phyloP scores from a whole-genome alignment of 148 eudicot genomes.

The Diospyros kaki region DNA sequence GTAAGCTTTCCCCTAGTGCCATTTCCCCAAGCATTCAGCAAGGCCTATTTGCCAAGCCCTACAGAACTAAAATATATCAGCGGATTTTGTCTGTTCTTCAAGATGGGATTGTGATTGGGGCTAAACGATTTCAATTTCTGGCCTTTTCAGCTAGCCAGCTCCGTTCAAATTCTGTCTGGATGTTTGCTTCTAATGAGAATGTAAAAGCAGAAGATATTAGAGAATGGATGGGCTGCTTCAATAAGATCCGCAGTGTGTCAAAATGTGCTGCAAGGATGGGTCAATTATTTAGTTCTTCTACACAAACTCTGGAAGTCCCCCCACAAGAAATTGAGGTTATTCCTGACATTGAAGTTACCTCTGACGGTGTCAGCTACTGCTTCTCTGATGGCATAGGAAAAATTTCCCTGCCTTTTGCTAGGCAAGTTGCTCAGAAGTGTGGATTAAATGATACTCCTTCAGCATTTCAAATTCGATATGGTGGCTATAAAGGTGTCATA shows the following conservation, averaged over 20 bases:
- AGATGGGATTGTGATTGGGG: slow-evolving; percentile 79
- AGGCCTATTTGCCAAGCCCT: slow-evolving; percentile 74
- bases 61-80: slow-evolving; percentile 58
- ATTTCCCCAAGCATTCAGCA: slow-evolving; percentile 53
- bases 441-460: slow-evolving; percentile 71
- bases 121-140: slow-evolving; percentile 71
- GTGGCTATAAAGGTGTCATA: slow-evolving; percentile 95
- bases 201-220: slow-evolving; percentile 76
- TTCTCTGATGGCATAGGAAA: slow-evolving; percentile 98
- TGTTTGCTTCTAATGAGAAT: slow-evolving; percentile 93
- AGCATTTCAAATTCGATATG: slow-evolving; percentile 92
- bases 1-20: slow-evolving; percentile 54
- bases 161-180: slow-evolving; percentile 92
- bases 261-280: slow-evolving; percentile 99
- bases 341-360: slow-evolving; percentile 71
- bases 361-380: slow-evolving; percentile 74
- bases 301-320: slow-evolving; percentile 69
- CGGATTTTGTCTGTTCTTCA: slow-evolving; percentile 68
- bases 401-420: slow-evolving; percentile 77
- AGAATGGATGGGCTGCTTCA: slow-evolving; percentile 97
- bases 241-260: slow-evolving; percentile 81
- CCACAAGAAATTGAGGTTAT: slow-evolving; percentile 69
- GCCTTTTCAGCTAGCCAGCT: slow-evolving; percentile 98
- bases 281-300: slow-evolving; percentile 83
- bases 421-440: slow-evolving; percentile 72